phyloP scores from a whole-genome alignment of 805 yeast genomes.

The Saturnispora dispora region DNA sequence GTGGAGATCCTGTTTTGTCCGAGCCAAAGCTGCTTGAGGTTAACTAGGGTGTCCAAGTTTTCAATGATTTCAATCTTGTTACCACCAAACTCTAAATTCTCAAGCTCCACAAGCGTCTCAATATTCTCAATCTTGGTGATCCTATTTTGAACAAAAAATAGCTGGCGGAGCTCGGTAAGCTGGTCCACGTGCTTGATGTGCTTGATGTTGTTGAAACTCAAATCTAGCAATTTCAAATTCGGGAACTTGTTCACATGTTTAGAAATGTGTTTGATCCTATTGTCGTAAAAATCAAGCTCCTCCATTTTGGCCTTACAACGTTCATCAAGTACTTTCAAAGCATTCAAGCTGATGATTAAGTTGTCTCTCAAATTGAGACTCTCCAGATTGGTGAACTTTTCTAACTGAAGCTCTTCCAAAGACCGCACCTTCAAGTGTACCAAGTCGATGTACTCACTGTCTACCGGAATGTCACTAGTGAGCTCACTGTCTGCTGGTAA shows the following conservation, averaged over 20 bases:
- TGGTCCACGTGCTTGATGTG: constrained; percentile 71
- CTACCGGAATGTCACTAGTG: constrained; percentile 46
- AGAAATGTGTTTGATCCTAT: constrained; percentile 79
- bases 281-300: constrained; percentile 86
- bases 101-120: constrained; percentile 44
- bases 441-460: constrained; percentile 52
- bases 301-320: constrained; percentile 39
- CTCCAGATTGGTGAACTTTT: constrained; percentile 48
- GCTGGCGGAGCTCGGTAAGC: constrained; percentile 50
- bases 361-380: constrained; percentile 75
- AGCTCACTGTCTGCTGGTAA: constrained; percentile 65
- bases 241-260: constrained; percentile 53
- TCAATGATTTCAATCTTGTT: constrained; percentile 59
- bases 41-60: constrained; percentile 44
- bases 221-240: constrained; percentile 55
- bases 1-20: constrained; percentile 74
- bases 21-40: constrained; percentile 75
- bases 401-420: constrained; percentile 50
- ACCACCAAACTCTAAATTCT: constrained; percentile 84
- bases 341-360: constrained; percentile 62
- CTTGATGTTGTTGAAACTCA: constrained; percentile 83
- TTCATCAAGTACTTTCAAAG: constrained; percentile 48
- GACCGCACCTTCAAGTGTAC: constrained; percentile 62
- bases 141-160: constrained; percentile 85
- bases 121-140: constrained; percentile 65